Evolutionary conservation across 805 yeast genomes (phyloP), one percentile per base, ranked within the genome.

Genomic region (Metschnikowia proteae): DNA sequence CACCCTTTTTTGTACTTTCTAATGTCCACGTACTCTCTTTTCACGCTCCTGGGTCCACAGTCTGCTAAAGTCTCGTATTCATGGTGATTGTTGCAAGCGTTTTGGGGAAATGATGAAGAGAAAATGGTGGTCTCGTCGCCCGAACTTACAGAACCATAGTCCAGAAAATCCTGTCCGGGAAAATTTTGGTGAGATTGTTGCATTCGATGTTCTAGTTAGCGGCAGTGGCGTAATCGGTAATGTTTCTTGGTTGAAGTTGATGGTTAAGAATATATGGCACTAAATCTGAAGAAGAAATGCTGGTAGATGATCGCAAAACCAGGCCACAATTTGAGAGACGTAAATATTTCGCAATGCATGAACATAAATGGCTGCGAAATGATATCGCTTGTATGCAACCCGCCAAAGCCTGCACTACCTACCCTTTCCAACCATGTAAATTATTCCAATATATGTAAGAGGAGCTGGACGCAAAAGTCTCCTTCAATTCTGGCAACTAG

Each of bases 331-430:
- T 35, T 10, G 6, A 10, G 6, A 2, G 26, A 35, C n/a, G 11
- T 10, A 5, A 13, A 26, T 11, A 35, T 13, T 35, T 35, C 26
- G 26, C 38, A 35, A 10, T 25, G 39, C 39, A 6, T 8, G 8
- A 28, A 7, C 39, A 37, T 10, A 25, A 37, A 37, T 25, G 39
- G 39, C 39, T 37, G 39, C 39, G 39, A 37, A 37, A 25, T 37
- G 10, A 25, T 3, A 35, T 8, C 22, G 26, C 38, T 26, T 35
- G n/a, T 13, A 10, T 35, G 13, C 25, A 23, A 35, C 7, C 27
- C 26, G 11, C 39, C 25, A 25, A 33, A 13, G 11, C 11, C 25
- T 33, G 33, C 17, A 17, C 17, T 17, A 17, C 17, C 2, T 17
- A 17, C 17, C 17, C 1, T 17, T 17, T 17, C 17, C 17, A 17